A percentile compares a stretch with the other conserved stretches of the same genome.
Evolutionary conservation across 441 rosid genomes (phyloP).

Genomic region (Syzygium malaccense): DNA sequence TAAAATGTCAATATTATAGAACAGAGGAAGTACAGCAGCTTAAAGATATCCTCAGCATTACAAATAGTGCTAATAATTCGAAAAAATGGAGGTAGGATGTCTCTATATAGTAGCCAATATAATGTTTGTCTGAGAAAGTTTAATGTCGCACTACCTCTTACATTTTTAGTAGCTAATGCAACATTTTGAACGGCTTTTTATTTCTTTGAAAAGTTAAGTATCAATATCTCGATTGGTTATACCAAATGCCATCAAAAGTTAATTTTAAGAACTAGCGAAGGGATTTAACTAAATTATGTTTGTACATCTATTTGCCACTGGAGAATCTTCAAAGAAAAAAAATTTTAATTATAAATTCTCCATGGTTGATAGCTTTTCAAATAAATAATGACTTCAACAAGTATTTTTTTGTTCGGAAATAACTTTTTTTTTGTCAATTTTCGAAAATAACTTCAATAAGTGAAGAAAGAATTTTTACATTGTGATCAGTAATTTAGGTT

Average conservation of each 20-base stretch:
- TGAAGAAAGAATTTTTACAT: not conserved
- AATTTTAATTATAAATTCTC: not conserved
- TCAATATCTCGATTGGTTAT: not conserved
- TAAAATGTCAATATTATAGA: no score
- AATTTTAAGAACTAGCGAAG: not conserved
- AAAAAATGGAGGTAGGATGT: no score
- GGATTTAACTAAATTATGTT: not conserved
- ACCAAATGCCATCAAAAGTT: not conserved
- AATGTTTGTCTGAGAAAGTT: no score
- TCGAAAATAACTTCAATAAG: not conserved
- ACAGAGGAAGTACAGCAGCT: no score
- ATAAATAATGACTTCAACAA: not conserved
- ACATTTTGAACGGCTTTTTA: rapidly evolving
- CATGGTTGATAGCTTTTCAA: not conserved
- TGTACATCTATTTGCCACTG: not conserved
- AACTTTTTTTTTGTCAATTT: no score
- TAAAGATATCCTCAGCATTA: no score
- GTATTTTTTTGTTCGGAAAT: not conserved
- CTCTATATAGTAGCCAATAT: no score
- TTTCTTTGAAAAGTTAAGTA: not conserved
- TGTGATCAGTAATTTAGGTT: not conserved
- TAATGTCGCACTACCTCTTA: no score
- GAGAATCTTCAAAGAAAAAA: not conserved
- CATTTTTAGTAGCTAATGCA: no score
- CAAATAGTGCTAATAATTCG: no score